A percentile compares a stretch with the other conserved stretches of the same genome.
Conservation (phyloP, 75 land plant species). For the Pinus tabuliformis region DNA sequence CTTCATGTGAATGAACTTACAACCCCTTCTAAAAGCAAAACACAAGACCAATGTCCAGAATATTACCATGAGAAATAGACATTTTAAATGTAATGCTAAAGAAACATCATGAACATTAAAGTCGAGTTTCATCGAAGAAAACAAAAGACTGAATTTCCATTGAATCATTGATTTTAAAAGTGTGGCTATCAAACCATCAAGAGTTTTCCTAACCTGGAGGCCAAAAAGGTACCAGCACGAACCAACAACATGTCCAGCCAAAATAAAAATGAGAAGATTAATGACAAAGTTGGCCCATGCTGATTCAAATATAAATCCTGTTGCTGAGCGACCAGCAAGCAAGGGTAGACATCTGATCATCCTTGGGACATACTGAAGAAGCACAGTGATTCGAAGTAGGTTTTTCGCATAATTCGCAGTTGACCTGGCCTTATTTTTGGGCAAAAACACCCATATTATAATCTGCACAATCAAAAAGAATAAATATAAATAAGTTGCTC, state of each 20-base stretch:
- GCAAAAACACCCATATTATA: slow-evolving; percentile 56
- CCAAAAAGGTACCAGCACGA: slow-evolving; percentile 98
- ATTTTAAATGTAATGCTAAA: too few relatives aligned
- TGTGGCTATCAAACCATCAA: too few relatives aligned
- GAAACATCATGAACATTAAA: too few relatives aligned
- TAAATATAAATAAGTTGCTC: too few relatives aligned
- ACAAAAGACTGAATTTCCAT: too few relatives aligned
- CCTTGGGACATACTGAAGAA: slow-evolving; percentile 81
- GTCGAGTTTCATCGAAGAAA: too few relatives aligned
- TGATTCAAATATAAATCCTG: slow-evolving; percentile 93
- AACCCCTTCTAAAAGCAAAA: too few relatives aligned
- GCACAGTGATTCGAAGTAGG: slow-evolving; percentile 59
- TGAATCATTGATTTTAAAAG: too few relatives aligned
- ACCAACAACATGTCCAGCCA: slow-evolving; percentile 88
- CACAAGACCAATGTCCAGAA: too few relatives aligned
- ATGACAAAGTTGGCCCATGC: slow-evolving; percentile 97
- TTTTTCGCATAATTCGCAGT: slow-evolving; percentile 85
- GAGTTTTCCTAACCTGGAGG: slow-evolving; percentile 55
- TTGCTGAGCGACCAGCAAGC: slow-evolving; percentile 80
- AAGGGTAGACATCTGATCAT: slow-evolving; percentile 65
- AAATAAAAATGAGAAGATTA: slow-evolving; percentile 76
- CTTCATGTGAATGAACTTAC: too few relatives aligned
- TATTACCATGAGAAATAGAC: too few relatives aligned
- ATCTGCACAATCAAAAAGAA: slow-evolving; percentile 33
- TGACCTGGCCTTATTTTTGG: slow-evolving; percentile 34